These are phyloP conservation scores for apple (Malus domestica) DNA, from an alignment of 306 rosid genomes.

Conservation along the genomic window ASM211411v1 NC_041800.1:4668001-4668500, in stretches of 20 bases:
- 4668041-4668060: neutral
- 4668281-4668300: neutral
- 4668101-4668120: constrained; percentile 13
- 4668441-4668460: neutral
- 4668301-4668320: neutral
- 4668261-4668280: neutral
- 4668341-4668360: neutral
- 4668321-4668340: neutral
- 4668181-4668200: neutral
- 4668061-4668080: neutral
- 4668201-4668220: neutral
- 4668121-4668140: neutral
- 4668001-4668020: neutral
- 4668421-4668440: neutral
- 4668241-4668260: constrained; percentile 16
- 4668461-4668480: neutral
- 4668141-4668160: neutral
- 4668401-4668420: neutral
- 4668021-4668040: neutral
- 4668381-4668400: neutral
- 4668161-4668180: constrained; percentile 10
- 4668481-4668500: neutral
- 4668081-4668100: constrained; percentile 12
- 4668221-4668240: constrained; percentile 12
- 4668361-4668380: neutral